These are phyloP conservation scores for Auricularia sp. DNA, from an alignment of 768 basidiomycete genomes.

Conservation along the genomic window DNA sequence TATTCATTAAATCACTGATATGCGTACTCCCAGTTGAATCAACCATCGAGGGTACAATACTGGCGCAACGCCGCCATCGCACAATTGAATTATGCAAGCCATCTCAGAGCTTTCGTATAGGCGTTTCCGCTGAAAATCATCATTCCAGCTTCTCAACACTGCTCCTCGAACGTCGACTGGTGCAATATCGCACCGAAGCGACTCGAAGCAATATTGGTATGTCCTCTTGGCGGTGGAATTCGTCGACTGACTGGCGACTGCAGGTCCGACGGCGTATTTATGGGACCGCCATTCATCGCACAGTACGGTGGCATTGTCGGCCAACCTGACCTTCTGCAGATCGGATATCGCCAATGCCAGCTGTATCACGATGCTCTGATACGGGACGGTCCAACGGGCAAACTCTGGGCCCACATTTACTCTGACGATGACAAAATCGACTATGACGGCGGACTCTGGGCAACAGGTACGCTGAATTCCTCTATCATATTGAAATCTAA, in stretches of 20 bases:
- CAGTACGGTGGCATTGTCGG: constrained; percentile 27
- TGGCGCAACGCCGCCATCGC: constrained; percentile 4
- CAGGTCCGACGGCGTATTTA: constrained; percentile 31
- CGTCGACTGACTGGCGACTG: not conserved
- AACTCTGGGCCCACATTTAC: constrained; percentile 31
- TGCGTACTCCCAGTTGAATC: not conserved
- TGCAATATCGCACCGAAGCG: constrained; percentile 32
- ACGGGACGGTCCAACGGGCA: constrained; percentile 20
- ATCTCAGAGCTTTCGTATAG: not conserved
- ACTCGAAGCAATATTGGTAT: constrained; percentile 25
- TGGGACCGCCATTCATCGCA: constrained; percentile 37
- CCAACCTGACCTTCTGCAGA: constrained; percentile 30
- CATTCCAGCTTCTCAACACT: constrained; percentile 14
- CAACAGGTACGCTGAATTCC: constrained; percentile 19
- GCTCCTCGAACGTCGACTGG: constrained; percentile 26
- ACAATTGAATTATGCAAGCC: constrained; percentile 3
- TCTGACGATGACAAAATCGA: constrained; percentile 14
- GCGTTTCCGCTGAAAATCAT: not conserved
- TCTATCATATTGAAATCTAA: not conserved
- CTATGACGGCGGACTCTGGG: constrained; percentile 24
- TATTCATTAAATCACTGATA: not conserved
- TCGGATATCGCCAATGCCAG: constrained; percentile 31
- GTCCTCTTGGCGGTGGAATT: constrained; percentile 13
- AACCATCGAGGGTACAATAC: constrained; percentile 3
- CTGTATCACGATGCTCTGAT: constrained; percentile 30